Percentiles rank a stretch among this genome's conserved stretches.
These are phyloP conservation scores for Nakazawaea ishiwadae DNA, from an alignment of 805 yeast genomes.

Conservation along the genomic window DNA sequence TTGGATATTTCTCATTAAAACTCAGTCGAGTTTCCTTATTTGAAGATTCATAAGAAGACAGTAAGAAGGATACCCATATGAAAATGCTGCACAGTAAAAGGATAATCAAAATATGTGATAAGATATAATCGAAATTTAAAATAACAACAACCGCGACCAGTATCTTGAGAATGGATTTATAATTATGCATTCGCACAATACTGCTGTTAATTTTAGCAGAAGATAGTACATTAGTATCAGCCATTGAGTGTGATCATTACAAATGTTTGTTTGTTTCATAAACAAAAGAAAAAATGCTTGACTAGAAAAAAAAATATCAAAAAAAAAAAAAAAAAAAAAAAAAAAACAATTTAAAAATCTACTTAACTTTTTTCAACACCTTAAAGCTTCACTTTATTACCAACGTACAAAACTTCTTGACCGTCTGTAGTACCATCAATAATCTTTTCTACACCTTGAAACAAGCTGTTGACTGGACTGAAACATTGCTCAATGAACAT, in stretches of 20 bases:
- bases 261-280: too few species aligned
- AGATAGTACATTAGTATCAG: not conserved
- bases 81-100: not conserved
- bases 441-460: conserved; percentile 13
- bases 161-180: not conserved
- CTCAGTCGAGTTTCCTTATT: not conserved
- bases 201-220: not conserved
- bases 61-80: conserved; percentile 3
- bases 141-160: not conserved
- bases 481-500: conserved; percentile 16
- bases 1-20: conserved; percentile 17
- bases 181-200: not conserved
- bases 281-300: too few species aligned
- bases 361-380: too few species aligned
- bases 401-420: conserved; percentile 20
- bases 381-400: conserved; percentile 15
- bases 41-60: not conserved
- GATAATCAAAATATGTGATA: not conserved
- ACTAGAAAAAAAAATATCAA: too few species aligned
- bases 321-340: too few species aligned
- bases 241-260: too few species aligned
- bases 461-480: conserved; percentile 15
- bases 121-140: not conserved
- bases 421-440: conserved; percentile 12
- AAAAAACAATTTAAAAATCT: too few species aligned